These are phyloP conservation scores for Alternaria arborescens DNA, from an alignment of 2,329 filamentous ascomycete species.

Conservation along the genomic window DNA sequence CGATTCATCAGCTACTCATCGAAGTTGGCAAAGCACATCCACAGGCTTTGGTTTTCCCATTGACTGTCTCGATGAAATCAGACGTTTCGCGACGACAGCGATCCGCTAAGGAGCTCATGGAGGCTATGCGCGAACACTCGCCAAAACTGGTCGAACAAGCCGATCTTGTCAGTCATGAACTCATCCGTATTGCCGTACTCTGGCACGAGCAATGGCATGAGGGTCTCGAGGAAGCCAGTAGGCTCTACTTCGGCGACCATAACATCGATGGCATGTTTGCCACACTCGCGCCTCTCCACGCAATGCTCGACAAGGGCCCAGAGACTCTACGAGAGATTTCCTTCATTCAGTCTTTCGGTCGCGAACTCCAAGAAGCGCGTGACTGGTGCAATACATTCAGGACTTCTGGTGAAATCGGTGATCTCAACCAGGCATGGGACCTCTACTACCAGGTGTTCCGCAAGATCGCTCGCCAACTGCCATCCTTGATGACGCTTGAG, in stretches of 20 bases:
- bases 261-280: conserved; percentile 98
- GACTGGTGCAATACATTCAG: conserved; percentile 97
- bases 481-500: conserved; percentile 90
- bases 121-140: conserved; percentile 96
- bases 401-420: conserved; percentile 85
- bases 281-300: conserved; percentile 87
- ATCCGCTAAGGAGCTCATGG: conserved; percentile 94
- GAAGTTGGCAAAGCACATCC: conserved; percentile 95
- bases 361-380: conserved; percentile 91
- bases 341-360: conserved; percentile 95
- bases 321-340: conserved; percentile 96
- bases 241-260: conserved; percentile 95
- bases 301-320: conserved; percentile 86
- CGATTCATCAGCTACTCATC: conserved; percentile 89
- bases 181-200: conserved; percentile 94
- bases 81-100: conserved; percentile 83
- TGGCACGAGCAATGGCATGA: conserved; percentile 99
- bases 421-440: conserved; percentile 98
- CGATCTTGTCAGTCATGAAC: conserved; percentile 91
- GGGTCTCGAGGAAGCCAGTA: conserved; percentile 92
- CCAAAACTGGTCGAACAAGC: conserved; percentile 92
- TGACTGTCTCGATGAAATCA: conserved; percentile 98
- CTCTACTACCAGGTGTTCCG: conserved; percentile 99
- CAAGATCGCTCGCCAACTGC: conserved; percentile 90
- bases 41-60: conserved; percentile 93